Evolutionary conservation across 2,329 filamentous ascomycete species (phyloP), one percentile per base, ranked within the genome.

Genomic region (Talaromyces rugulosus): DNA sequence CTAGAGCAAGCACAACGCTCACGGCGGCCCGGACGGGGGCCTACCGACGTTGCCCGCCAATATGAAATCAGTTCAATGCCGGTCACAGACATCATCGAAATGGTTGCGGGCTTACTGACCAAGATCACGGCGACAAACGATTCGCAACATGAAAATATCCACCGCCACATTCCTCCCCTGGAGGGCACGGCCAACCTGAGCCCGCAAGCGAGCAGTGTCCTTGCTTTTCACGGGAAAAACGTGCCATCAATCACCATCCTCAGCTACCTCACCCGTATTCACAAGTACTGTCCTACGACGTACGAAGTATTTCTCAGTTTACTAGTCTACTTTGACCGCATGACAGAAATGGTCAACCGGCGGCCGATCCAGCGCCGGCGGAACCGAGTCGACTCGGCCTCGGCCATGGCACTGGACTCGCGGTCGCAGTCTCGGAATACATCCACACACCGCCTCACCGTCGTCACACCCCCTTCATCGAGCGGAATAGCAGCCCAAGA

Each of bases 31-130:
- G 63, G 78, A 65, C 74, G 78, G 51, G 72, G 77, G 36, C 73
- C 78, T 68, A 78, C 76, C 34, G 80, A 82, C 59, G 71, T 78
- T 27, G 79, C 80, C 2, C 82, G 84, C 60, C 85, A 88, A 73
- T 99, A 96, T 74, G 95, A 98, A 76, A 97, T 99, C 69, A 97
- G 93, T 78, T 90, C 87, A 59, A 98, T 99, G 94, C 95, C 95
- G 58, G 96, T 98, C 60, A 87, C 89, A 66, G 94, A 99, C 72
- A 91, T 99, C 68, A 99, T 99, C 73, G 94, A 98, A 77, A 98
- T 99, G 95, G 95, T 99, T 4, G 95, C 95, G 4, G 95, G 93
- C 6, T 84, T 99, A 28, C 82, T 99, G 65, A 96, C 94, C 61
- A 98, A 98, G 76, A 99, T 99, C 69, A 98, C 95, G 5, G 92